A percentile compares a stretch with the other conserved stretches of the same genome.
Conservation (phyloP, 2,329 filamentous ascomycete genomes). For the Trichophyton equinum region DNA sequence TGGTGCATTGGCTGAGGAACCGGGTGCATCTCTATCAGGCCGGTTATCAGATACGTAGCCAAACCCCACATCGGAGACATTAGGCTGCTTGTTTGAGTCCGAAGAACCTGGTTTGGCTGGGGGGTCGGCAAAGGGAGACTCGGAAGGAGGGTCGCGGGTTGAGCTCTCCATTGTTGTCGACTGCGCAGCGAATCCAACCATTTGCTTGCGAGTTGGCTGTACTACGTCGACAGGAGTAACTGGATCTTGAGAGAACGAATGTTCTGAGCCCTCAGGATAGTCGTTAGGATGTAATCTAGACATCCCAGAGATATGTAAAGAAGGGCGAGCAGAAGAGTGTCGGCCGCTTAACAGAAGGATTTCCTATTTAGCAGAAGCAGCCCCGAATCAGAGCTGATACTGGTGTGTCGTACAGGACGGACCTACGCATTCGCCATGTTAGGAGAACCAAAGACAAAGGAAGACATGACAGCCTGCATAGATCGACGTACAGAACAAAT, state of each 20-base stretch:
- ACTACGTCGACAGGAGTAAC: slow-evolving; percentile 31
- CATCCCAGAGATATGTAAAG: slow-evolving; percentile 8
- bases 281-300: slow-evolving; percentile 10
- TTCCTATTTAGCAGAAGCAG: neutral
- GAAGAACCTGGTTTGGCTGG: slow-evolving; percentile 35
- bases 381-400: neutral
- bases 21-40: slow-evolving; percentile 39
- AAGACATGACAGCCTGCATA: neutral
- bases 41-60: slow-evolving; percentile 63
- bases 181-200: slow-evolving; percentile 17
- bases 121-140: slow-evolving; percentile 43
- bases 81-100: slow-evolving; percentile 43
- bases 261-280: slow-evolving; percentile 11
- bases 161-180: slow-evolving; percentile 27
- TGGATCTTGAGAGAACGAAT: slow-evolving; percentile 12
- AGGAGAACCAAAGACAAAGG: neutral
- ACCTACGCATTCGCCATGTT: neutral
- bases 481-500: neutral
- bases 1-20: slow-evolving; percentile 39
- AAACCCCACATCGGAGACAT: slow-evolving; percentile 76
- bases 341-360: neutral
- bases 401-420: neutral
- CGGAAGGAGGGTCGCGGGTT: slow-evolving; percentile 34
- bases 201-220: slow-evolving; percentile 22
- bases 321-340: neutral